A percentile compares a stretch with the other conserved stretches of the same genome.
Evolutionary conservation across 2,329 filamentous ascomycete species (phyloP).

Genomic region (Monilinia laxa): DNA sequence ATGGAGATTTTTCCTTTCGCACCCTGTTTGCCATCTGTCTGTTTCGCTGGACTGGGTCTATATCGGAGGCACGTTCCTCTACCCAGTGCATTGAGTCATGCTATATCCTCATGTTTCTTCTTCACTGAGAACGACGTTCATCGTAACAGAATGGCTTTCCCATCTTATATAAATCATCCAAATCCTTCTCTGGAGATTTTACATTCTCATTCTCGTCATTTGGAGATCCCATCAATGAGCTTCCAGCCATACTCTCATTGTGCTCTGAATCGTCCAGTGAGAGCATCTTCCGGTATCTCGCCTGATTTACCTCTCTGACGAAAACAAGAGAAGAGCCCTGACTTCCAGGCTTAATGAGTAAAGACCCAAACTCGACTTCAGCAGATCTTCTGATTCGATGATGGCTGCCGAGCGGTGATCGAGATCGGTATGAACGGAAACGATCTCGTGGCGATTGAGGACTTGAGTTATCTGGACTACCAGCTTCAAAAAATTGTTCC

Average conservation of each 20-base stretch:
- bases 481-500: accelerated
- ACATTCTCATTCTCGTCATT: accelerated
- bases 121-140: background rate
- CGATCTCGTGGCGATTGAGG: background rate
- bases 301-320: no score
- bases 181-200: background rate
- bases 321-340: accelerated
- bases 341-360: no score
- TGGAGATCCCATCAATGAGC: accelerated
- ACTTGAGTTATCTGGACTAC: background rate
- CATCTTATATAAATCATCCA: background rate
- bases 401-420: background rate
- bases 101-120: background rate
- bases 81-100: background rate
- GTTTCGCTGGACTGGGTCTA: no score
- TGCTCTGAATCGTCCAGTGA: background rate
- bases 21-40: no score
- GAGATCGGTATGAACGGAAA: background rate
- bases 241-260: background rate
- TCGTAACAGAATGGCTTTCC: background rate
- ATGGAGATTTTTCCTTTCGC: no score
- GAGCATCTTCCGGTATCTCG: background rate
- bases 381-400: no score
- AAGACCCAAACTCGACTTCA: background rate
- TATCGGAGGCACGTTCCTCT: no score